Conservation (phyloP, 352 stramenopile genomes). For the Globisporangium mamillatum region DNA sequence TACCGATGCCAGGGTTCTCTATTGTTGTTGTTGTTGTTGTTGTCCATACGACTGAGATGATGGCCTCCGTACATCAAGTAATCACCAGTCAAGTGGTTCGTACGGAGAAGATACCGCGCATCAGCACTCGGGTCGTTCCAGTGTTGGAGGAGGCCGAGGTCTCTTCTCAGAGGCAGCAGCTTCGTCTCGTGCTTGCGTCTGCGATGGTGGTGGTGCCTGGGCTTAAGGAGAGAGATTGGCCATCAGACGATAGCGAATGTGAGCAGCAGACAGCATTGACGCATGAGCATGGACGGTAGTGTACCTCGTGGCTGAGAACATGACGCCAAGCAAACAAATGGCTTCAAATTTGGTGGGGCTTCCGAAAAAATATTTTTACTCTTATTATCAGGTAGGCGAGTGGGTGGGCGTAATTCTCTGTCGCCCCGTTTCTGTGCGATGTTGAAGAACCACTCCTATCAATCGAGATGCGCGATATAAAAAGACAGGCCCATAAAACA, state of each 20-base stretch:
- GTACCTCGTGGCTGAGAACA: background rate
- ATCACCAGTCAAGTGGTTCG: background rate
- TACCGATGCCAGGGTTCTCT: background rate
- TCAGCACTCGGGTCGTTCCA: background rate
- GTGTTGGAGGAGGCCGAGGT: background rate
- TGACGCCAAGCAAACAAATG: background rate
- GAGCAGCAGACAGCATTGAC: background rate
- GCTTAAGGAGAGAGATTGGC: too few species aligned
- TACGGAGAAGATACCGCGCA: background rate
- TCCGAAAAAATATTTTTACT: too few species aligned
- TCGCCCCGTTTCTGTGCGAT: background rate
- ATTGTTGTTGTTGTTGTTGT: too few species aligned
- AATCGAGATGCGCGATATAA: constrained; percentile 8
- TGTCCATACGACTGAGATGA: too few species aligned
- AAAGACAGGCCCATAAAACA: constrained; percentile 1
- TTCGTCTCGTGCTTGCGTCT: background rate
- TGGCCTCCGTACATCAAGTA: background rate
- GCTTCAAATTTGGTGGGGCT: background rate
- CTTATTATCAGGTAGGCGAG: too few species aligned
- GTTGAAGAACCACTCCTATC: constrained; percentile 4
- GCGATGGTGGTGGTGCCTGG: background rate
- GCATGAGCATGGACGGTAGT: background rate
- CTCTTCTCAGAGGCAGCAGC: background rate
- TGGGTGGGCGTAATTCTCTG: background rate
- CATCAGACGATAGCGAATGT: too few species aligned